Conservation (phyloP, 192 early-diverging fungal genomes). For the Anaeromyces robustus region DNA sequence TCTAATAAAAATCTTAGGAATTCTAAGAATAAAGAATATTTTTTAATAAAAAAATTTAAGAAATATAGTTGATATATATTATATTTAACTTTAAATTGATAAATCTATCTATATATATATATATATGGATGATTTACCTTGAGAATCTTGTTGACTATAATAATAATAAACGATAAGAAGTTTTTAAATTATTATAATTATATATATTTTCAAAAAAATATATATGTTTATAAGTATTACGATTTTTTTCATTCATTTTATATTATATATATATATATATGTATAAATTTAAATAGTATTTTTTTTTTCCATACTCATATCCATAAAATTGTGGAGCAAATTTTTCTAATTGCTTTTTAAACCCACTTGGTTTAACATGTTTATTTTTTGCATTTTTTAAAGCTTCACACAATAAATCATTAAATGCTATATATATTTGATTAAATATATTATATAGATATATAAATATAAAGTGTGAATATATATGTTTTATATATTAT, state of each 20-base stretch:
- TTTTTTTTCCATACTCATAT: slow-evolving; percentile 9
- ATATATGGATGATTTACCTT: slow-evolving; percentile 7
- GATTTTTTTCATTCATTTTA: too few relatives aligned
- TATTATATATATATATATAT: background rate
- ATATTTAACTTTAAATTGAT: too few relatives aligned
- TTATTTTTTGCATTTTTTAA: background rate
- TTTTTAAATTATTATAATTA: too few relatives aligned
- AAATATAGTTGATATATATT: too few relatives aligned
- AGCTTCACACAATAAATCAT: slow-evolving; percentile 7
- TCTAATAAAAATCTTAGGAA: slow-evolving; percentile 32
- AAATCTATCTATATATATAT: slow-evolving; percentile 3
- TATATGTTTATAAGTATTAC: background rate
- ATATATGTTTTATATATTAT: too few relatives aligned
- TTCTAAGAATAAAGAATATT: slow-evolving; percentile 8
- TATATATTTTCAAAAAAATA: too few relatives aligned
- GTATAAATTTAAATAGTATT: background rate
- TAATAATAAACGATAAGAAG: background rate
- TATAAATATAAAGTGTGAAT: too few relatives aligned
- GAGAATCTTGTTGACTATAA: slow-evolving; percentile 25
- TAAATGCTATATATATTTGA: slow-evolving; percentile 10
- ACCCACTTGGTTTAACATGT: background rate
- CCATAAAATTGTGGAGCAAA: background rate
- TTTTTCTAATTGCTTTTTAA: background rate
- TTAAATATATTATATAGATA: too few relatives aligned
- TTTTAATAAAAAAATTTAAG: background rate